Base-by-base conservation (phyloP, 805 yeast species). In the Ogataea minuta region DNA sequence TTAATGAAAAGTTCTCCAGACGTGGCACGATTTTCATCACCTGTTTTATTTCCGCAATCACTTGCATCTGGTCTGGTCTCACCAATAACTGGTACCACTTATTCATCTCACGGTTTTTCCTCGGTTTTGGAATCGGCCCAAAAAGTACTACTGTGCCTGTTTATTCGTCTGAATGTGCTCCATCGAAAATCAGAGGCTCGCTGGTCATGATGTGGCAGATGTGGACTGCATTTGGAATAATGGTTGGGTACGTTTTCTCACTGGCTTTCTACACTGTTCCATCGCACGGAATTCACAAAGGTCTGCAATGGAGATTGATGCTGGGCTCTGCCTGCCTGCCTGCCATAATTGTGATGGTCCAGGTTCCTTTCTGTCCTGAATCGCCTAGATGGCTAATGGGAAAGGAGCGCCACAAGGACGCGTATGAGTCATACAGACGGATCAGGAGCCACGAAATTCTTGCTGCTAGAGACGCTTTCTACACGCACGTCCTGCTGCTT, bases 311-410 rank as follows among this genome's bases (percentile, higher is more conserved):
- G 88, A 70, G 89, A 61, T 64, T 81, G 39, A 81, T 79, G 84
- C 63, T 81, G 37, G 85, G 77, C 6, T 74, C 81, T 16, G 88
- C 87, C 6, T 68, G 75, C 68, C 62, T 81, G 27, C 88, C 88
- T 2, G 86, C 89, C 0, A 50, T 79, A 31, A 55, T 76, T 37
- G 83, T 81, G 5, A 62, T 76, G 43, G 50, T 67, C 42, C 87
- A 80, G 59, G 73, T 81, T 34, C 81, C 80, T 19, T 78, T 74
- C 54, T 79, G 81, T 43, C 87, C 88, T 4, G 89, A 81, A 56
- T 79, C 85, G 3, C 89, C 89, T 31, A 71, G 86, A 61, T 81
- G 88, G 88, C 67, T 80, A 43, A 79, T 81, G 84, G 86, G 84
- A 62, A 78, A 79, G 56, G 79, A 69, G 4, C 69, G 84, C 51